Evolutionary conservation across 208 protist species (phyloP).

Genomic region (Leishmania major): DNA sequence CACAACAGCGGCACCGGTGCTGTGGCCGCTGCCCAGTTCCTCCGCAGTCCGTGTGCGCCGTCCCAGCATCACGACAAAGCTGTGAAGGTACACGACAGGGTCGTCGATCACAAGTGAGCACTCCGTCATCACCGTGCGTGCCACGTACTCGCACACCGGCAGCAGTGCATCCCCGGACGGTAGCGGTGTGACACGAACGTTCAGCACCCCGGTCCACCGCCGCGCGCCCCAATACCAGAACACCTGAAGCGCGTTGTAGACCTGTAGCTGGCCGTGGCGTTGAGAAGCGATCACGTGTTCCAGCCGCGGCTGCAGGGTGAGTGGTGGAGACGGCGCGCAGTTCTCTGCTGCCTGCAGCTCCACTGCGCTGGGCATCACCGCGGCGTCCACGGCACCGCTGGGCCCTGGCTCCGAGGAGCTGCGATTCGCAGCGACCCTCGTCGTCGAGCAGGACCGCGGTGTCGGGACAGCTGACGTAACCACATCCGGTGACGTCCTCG

Average conservation of each 20-base stretch:
- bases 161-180: constrained; percentile 16
- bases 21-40: background rate
- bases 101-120: constrained; percentile 31
- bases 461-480: background rate
- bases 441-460: background rate
- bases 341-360: background rate
- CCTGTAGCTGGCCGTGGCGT: constrained; percentile 11
- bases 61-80: constrained; percentile 35
- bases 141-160: constrained; percentile 34
- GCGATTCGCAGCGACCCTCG: background rate
- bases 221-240: constrained; percentile 37
- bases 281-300: constrained; percentile 15
- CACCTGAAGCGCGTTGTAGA: constrained; percentile 28
- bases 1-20: background rate
- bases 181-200: constrained; percentile 26
- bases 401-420: background rate
- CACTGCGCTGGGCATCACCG: background rate
- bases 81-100: constrained; percentile 30
- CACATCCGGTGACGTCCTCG: background rate
- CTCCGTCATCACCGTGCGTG: constrained; percentile 32
- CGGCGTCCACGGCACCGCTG: background rate
- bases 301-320: background rate
- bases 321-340: background rate
- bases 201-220: constrained; percentile 34
- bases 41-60: constrained; percentile 23